These are phyloP conservation scores for Colletotrichum camelliae DNA, from an alignment of 2,329 filamentous ascomycete genomes.

Conservation along the genomic window DNA sequence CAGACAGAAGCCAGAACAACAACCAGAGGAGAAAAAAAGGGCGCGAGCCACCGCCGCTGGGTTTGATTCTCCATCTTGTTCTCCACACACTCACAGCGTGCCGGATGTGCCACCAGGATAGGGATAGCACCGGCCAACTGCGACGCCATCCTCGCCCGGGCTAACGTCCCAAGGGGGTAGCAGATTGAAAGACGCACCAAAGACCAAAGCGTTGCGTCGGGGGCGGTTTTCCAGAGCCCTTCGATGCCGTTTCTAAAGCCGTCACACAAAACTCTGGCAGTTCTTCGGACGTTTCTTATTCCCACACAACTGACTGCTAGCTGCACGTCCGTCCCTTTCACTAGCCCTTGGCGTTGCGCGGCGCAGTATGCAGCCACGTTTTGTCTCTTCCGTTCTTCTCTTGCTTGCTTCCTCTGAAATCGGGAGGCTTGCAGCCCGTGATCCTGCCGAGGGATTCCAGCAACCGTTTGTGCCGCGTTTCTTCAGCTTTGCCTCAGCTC, in stretches of 20 bases:
- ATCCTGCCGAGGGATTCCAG: neutral
- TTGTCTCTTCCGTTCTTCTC: neutral
- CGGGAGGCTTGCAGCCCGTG: neutral
- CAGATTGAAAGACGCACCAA: neutral
- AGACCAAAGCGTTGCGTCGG: neutral
- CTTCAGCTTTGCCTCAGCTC: neutral
- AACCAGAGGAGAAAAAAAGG: neutral
- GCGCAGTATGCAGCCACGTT: neutral
- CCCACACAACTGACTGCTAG: neutral
- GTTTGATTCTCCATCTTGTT: neutral
- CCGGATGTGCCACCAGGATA: constrained; percentile 22
- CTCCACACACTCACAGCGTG: neutral
- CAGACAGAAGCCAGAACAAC: neutral
- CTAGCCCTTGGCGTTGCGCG: neutral
- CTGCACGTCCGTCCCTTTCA: neutral
- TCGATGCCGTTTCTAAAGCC: constrained; percentile 6
- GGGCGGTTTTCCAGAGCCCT: constrained; percentile 9
- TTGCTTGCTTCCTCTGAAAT: neutral
- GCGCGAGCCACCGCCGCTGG: neutral
- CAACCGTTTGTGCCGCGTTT: neutral
- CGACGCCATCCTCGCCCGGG: neutral
- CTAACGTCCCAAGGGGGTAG: constrained; percentile 9
- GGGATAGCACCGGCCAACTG: constrained; percentile 17
- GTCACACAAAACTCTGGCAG: constrained; percentile 5
- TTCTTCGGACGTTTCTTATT: constrained; percentile 9